These are phyloP conservation scores for Ceratocystis lukuohia DNA, from an alignment of 2,329 filamentous ascomycete genomes.

Conservation along the genomic window DNA sequence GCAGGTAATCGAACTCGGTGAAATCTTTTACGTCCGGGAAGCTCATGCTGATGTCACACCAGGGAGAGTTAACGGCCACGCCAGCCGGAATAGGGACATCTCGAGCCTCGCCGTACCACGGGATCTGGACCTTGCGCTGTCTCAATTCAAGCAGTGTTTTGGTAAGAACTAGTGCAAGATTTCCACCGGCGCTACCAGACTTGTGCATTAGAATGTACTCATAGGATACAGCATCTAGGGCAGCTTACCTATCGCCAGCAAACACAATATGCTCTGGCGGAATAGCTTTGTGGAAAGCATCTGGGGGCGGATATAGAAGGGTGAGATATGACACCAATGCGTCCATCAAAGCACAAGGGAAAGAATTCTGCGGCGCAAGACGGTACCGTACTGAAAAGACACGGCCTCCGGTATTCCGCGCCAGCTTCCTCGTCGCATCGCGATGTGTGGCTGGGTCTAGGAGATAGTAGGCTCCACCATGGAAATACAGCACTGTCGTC, in stretches of 20 bases:
- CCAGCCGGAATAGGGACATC: slow-evolving; percentile 54
- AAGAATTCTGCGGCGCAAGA: slow-evolving; percentile 59
- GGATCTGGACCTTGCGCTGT: slow-evolving; percentile 34
- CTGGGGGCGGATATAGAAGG: slow-evolving; percentile 56
- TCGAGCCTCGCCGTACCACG: slow-evolving; percentile 47
- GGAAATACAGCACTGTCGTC: slow-evolving; percentile 57
- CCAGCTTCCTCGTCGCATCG: slow-evolving; percentile 43
- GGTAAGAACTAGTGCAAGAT: slow-evolving; percentile 51
- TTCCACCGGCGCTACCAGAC: slow-evolving; percentile 51
- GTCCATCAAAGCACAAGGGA: slow-evolving; percentile 62
- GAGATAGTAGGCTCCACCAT: slow-evolving; percentile 63
- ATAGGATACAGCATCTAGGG: neutral
- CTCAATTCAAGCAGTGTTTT: slow-evolving; percentile 54
- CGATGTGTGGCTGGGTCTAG: slow-evolving; percentile 59
- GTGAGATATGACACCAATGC: slow-evolving; percentile 59
- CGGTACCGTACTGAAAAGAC: slow-evolving; percentile 63
- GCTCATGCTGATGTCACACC: slow-evolving; percentile 56
- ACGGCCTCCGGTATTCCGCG: slow-evolving; percentile 52
- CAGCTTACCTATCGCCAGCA: slow-evolving; percentile 48
- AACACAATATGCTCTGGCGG: slow-evolving; percentile 54
- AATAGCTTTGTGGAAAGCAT: slow-evolving; percentile 52
- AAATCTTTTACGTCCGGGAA: slow-evolving; percentile 25
- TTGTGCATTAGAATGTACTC: neutral
- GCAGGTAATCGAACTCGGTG: slow-evolving; percentile 30
- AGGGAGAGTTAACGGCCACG: slow-evolving; percentile 49